Conservation (phyloP, 148 eudicot species). For the Pouteria glomerata region DNA sequence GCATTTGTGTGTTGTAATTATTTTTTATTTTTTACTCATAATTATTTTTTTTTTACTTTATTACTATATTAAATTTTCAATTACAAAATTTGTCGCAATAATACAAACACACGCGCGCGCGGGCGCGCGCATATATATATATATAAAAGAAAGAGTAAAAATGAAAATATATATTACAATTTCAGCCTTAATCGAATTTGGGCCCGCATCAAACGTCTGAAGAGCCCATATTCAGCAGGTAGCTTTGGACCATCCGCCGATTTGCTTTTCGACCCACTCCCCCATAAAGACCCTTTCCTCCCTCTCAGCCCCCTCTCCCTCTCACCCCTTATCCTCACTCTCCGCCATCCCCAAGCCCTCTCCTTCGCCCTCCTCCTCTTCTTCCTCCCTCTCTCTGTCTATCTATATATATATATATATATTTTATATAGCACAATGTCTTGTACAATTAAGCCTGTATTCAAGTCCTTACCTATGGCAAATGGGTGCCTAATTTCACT, state of each 20-base stretch:
- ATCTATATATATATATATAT: no score
- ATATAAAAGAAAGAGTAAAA: no score
- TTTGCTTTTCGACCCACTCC: not conserved
- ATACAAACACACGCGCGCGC: no score
- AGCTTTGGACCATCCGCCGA: slow-evolving; percentile 9
- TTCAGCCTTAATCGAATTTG: no score
- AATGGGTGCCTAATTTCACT: slow-evolving; percentile 35
- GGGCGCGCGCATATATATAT: no score
- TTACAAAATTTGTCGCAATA: no score
- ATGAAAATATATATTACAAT: no score
- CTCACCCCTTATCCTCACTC: slow-evolving; percentile 1
- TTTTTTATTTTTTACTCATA: no score
- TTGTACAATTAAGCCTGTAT: slow-evolving; percentile 23
- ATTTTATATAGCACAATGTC: slow-evolving; percentile 34
- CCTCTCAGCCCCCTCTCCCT: not conserved
- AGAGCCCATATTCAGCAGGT: not conserved
- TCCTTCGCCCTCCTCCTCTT: not conserved
- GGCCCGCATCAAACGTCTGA: no score
- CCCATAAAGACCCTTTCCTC: not conserved
- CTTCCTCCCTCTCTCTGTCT: not conserved
- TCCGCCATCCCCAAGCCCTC: not conserved
- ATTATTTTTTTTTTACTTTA: no score
- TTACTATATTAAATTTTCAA: no score
- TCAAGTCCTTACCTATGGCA: slow-evolving; percentile 42
- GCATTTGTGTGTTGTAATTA: no score